Evolutionary conservation across 306 rosid species (phyloP).

Genomic region (Mimosa pudica): DNA sequence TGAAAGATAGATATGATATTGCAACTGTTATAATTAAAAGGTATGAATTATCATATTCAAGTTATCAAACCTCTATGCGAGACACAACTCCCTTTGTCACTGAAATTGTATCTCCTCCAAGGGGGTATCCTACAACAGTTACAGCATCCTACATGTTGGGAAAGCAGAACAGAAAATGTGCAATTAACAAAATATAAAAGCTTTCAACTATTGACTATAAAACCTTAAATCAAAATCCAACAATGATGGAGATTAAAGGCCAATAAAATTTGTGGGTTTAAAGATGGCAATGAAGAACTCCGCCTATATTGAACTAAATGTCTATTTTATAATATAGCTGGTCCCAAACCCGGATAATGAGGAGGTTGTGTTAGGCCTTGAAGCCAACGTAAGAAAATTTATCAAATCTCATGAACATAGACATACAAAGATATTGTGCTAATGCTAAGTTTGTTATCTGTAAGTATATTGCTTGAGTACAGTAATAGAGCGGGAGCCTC

Average conservation of each 20-base stretch:
- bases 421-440: too few relatives aligned
- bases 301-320: background rate
- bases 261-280: background rate
- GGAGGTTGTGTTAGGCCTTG: too few relatives aligned
- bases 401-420: too few relatives aligned
- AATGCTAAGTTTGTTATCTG: too few relatives aligned
- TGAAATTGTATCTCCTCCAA: conserved; percentile 99
- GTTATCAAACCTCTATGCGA: conserved; percentile 85
- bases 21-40: conserved; percentile 2
- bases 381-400: too few relatives aligned
- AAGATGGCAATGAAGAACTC: background rate
- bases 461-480: too few relatives aligned
- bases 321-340: too few relatives aligned
- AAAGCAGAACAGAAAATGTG: conserved; percentile 20
- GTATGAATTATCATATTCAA: conserved; percentile 17
- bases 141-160: conserved; percentile 84
- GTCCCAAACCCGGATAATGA: too few relatives aligned
- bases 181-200: conserved; percentile 9
- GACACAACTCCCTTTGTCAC: conserved; percentile 99
- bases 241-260: background rate
- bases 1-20: background rate
- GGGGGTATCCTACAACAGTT: conserved; percentile 98
- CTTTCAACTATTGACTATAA: background rate
- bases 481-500: too few relatives aligned
- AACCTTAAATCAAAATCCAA: background rate